Evolutionary conservation across 2,329 filamentous ascomycete genomes (phyloP), one percentile per base, ranked within the genome.

Genomic region (Ophiostoma sp.): DNA sequence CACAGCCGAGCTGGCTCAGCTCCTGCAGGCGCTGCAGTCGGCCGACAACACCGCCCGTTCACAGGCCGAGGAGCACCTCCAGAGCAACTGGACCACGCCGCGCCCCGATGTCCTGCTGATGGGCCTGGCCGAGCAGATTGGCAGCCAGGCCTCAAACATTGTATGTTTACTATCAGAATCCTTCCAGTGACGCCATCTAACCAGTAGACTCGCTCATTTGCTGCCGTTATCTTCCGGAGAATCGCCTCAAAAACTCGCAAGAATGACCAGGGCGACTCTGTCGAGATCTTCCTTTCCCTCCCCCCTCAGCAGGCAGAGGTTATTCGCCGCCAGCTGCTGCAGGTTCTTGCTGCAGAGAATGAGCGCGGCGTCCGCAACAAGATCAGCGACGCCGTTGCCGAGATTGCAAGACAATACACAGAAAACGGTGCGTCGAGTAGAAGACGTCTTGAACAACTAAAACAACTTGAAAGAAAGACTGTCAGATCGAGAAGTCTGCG

Each of bases 351-450:
- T 71, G 84, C 83, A 72, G 95, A 98, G 81, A 83, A 86, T 31
- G 87, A 91, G 73, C 86, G 89, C 72, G 83, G 87, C 54, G 91
- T 97, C 66, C 87, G 95, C 76, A 95, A 97, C 82, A 99, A 99
- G 81, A 91, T 98, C 78, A 95, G 94, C 76, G 95, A 99, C 81
- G 93, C 94, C n/a, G 91, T 98, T 73, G 95, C 95, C 33, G 95
- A 99, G 81, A 85, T 99, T 72, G 95, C 94, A 64, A 89, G 95
- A 76, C 93, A 99, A 82, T 97, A 97, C 80, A 91, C 92, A 64
- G 95, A 98, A 76, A 93, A 91, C 77, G 90, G 93, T 96, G 85
- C 79, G 89, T 82, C 52, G 15, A 31, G 15, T 11, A 60, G 6
- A 27, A 27, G 15, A 17, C 60, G 33, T 13, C 39, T 41, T 41